Base-by-base conservation (phyloP, 2,329 filamentous ascomycete species). In the Colletotrichum viniferum region DNA sequence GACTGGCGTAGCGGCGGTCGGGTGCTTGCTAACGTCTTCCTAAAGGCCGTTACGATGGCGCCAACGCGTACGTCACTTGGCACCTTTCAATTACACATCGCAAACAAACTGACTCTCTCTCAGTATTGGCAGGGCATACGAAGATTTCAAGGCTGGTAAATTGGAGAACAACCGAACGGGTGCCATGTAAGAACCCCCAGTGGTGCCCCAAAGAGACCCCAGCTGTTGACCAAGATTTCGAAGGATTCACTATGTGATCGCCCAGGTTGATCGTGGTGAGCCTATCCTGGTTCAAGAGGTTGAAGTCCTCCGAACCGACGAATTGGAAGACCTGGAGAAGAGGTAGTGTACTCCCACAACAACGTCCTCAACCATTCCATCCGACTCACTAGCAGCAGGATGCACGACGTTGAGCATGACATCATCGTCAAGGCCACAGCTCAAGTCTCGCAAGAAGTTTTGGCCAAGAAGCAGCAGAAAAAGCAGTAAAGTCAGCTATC, bases 171-270 rank as follows among this genome's bases (percentile, higher is more conserved):
- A 90, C 78, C 90, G 89, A 78, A 97, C 96, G 0, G 96, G 96
- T 1, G 93, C 97, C 69, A 98, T 98, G 58, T 61, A 34, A 61
- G 58, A 30, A 61, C n/a, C 6, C 14, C n/a, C 18, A 21, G 3
- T 30, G 32, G 16, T n/a, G 16, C n/a, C 32, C 28, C 13, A 34
- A 8, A 32, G 16, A 32, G 28, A 8, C 18, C 14, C 24, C 30
- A n/a, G 58, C 32, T 26, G 32, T 34, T 61, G 16, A n/a, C 58
- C 28, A 32, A 21, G 30, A 21, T n/a, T 5, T 21, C 58, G 58
- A 30, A 61, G 58, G 96, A 92, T 95, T 18, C 96, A 98, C 85
- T 93, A 96, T 84, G 95, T 98, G 62, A 92, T 94, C 77, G 87
- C 86, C 10, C 92, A 96, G 82, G 95, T 98, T 70, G 96, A 98